Conservation (phyloP, 169 alveolate genomes). For the Cryptosporidium ubiquitum region DNA sequence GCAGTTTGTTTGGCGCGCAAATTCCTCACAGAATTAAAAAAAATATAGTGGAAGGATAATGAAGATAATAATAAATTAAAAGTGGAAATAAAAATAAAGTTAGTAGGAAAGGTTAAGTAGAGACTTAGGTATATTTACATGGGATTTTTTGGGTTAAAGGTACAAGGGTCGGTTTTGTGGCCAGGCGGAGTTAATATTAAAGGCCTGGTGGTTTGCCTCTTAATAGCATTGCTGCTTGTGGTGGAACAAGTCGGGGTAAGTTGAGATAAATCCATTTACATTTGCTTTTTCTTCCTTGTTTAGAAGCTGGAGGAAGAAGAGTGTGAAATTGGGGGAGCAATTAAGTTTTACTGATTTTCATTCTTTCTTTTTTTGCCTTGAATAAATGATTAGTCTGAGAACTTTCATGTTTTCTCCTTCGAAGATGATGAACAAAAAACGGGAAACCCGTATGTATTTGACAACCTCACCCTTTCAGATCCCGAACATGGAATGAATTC, state of each 20-base stretch:
- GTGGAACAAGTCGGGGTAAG: not conserved
- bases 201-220: not conserved
- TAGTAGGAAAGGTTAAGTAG: not conserved
- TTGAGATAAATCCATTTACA: not conserved
- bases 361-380: not conserved
- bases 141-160: not conserved
- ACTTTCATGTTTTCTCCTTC: not conserved
- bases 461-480: not conserved
- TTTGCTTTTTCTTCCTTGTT: not conserved
- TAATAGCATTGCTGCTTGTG: not conserved
- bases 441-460: not conserved
- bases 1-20: not conserved
- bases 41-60: not conserved
- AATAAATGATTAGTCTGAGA: not conserved
- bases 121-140: not conserved
- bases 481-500: constrained; percentile 5
- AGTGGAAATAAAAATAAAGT: not conserved
- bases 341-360: too few relatives aligned
- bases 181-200: not conserved
- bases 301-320: not conserved
- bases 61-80: not conserved
- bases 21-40: not conserved
- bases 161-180: not conserved
- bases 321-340: not conserved
- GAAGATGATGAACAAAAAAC: not conserved